phyloP scores from a whole-genome alignment of 1,284 basidiomycete species.

The Fomes fomentarius region DNA sequence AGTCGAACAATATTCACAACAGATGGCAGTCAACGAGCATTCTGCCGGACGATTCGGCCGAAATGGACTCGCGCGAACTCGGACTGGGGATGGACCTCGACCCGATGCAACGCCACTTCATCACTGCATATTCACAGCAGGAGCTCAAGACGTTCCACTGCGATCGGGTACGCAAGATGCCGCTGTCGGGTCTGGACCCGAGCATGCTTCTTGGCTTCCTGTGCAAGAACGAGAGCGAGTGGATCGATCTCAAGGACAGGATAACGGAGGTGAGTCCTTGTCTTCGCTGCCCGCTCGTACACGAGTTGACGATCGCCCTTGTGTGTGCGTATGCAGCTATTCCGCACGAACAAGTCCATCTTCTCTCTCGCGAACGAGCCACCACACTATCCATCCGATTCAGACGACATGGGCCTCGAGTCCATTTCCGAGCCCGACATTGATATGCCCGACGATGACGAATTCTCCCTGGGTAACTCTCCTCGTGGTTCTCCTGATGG shows the following conservation, averaged over 20 bases:
- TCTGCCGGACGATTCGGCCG: slow-evolving; percentile 35
- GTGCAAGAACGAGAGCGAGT: slow-evolving; percentile 81
- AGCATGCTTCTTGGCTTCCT: slow-evolving; percentile 97
- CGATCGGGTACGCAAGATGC: slow-evolving; percentile 93
- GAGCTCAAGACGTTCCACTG: slow-evolving; percentile 93
- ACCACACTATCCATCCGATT: slow-evolving; percentile 77
- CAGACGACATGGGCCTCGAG: slow-evolving; percentile 80
- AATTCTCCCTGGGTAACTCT: slow-evolving; percentile 48
- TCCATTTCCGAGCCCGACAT: slow-evolving; percentile 77
- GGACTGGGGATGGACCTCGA: slow-evolving; percentile 45
- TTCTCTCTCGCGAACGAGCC: slow-evolving; percentile 87
- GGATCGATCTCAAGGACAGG: slow-evolving; percentile 79
- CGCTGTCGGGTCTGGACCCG: slow-evolving; percentile 88
- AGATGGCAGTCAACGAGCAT: slow-evolving; percentile 38
- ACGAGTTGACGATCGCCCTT: too few relatives aligned
- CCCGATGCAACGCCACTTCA: slow-evolving; percentile 58
- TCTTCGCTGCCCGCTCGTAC: neutral
- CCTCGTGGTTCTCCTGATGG: slow-evolving; percentile 30
- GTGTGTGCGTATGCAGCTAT: slow-evolving; percentile 34
- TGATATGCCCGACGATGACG: slow-evolving; percentile 49
- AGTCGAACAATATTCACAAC: slow-evolving; percentile 28
- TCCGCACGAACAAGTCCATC: slow-evolving; percentile 72
- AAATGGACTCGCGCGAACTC: slow-evolving; percentile 43
- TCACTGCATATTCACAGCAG: slow-evolving; percentile 59
- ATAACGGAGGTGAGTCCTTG: slow-evolving; percentile 62